Percentiles rank a stretch among this genome's conserved stretches.
Conservation (phyloP, 2,329 filamentous ascomycete genomes). For the Fusarium setosum region DNA sequence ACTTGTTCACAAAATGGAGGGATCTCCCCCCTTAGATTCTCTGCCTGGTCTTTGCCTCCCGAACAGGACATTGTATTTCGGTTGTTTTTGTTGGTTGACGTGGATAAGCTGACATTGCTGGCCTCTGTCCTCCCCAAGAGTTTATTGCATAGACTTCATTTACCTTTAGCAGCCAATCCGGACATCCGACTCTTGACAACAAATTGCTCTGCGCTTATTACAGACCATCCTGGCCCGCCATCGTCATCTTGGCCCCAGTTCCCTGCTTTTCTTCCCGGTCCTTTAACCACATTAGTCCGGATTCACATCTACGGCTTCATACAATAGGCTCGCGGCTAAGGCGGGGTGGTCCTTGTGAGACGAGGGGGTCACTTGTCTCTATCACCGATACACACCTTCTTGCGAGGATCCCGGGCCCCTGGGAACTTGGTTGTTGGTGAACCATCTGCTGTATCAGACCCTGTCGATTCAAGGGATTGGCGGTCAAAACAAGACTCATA, state of each 20-base stretch:
- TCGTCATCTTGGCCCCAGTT: slow-evolving; percentile 35
- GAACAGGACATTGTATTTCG: slow-evolving; percentile 6
- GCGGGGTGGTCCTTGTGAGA: slow-evolving; percentile 43
- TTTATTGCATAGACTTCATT: slow-evolving; percentile 12
- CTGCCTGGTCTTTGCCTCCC: background rate
- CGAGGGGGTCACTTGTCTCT: slow-evolving; percentile 33
- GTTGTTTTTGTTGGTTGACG: slow-evolving; percentile 14
- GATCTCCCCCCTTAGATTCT: background rate
- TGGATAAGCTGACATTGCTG: slow-evolving; percentile 26
- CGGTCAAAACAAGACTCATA: slow-evolving; percentile 37
- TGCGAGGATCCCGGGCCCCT: slow-evolving; percentile 38
- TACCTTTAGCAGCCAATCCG: slow-evolving; percentile 33
- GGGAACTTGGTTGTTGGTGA: slow-evolving; percentile 34
- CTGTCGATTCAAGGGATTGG: slow-evolving; percentile 38
- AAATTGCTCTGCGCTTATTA: slow-evolving; percentile 38
- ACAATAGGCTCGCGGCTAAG: slow-evolving; percentile 39
- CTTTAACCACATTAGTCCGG: slow-evolving; percentile 41
- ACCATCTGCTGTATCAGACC: slow-evolving; percentile 44
- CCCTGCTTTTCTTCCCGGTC: slow-evolving; percentile 40
- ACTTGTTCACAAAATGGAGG: background rate
- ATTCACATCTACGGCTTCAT: slow-evolving; percentile 34
- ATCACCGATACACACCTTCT: slow-evolving; percentile 25
- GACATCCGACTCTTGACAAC: slow-evolving; percentile 29
- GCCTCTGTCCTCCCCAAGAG: background rate
- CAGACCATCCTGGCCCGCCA: slow-evolving; percentile 34